Percentiles rank a stretch among this genome's conserved stretches.
Evolutionary conservation across 208 protist genomes (phyloP).

Genomic region (Leishmania lainsoni): DNA sequence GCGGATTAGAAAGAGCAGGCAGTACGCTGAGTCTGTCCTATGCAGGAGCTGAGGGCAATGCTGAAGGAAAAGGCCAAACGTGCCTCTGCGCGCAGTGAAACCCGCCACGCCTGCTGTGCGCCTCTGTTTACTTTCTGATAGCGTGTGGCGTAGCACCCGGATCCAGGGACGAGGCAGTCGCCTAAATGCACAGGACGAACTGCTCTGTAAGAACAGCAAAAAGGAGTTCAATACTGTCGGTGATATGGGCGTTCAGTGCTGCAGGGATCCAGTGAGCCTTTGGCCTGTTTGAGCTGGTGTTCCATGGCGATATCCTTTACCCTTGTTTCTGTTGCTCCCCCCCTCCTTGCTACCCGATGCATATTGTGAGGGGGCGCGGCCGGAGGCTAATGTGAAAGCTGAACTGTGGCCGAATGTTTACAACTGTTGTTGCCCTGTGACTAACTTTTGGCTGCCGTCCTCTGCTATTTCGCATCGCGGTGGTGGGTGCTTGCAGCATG

Average conservation of each 20-base stretch:
- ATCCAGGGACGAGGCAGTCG: not conserved
- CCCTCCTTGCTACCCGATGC: not conserved
- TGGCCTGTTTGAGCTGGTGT: not conserved
- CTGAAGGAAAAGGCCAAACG: not conserved
- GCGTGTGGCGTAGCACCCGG: not conserved
- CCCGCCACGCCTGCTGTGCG: not conserved
- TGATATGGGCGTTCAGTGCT: not conserved
- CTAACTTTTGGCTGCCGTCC: not conserved
- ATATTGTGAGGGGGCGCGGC: not conserved
- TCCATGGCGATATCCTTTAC: not conserved
- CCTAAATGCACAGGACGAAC: not conserved
- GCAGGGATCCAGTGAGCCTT: not conserved
- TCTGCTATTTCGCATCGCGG: not conserved
- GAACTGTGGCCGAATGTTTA: not conserved
- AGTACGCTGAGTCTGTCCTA: not conserved
- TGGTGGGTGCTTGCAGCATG: not conserved
- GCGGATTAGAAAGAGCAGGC: not conserved
- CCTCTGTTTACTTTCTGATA: not conserved
- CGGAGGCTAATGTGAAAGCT: not conserved
- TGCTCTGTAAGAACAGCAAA: not conserved
- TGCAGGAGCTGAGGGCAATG: not conserved
- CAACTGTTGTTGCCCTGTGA: not conserved
- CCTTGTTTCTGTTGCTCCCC: not conserved
- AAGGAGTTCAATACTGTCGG: not conserved
- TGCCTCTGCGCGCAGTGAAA: not conserved